Percentiles rank a stretch among this genome's conserved stretches.
Evolutionary conservation across 495 filamentous ascomycete genomes (phyloP).

Genomic region (Penicillium verhagenii): DNA sequence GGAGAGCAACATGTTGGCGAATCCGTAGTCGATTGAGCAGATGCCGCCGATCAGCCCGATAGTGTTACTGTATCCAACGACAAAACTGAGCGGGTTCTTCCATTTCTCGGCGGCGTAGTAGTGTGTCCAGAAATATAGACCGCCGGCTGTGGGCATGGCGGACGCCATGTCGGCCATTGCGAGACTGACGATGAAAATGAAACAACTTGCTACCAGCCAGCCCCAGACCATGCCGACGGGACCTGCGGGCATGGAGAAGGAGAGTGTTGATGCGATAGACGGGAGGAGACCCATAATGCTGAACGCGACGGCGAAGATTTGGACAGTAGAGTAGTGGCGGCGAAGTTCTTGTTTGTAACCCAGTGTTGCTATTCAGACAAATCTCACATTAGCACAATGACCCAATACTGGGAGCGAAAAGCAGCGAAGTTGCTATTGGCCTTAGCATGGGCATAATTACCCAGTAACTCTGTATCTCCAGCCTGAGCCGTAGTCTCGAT

Average conservation of each 20-base stretch:
- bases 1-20: slow-evolving; percentile 53
- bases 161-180: slow-evolving; percentile 59
- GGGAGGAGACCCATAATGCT: slow-evolving; percentile 73
- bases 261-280: slow-evolving; percentile 64
- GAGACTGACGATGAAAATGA: not conserved
- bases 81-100: slow-evolving; percentile 63
- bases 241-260: slow-evolving; percentile 65
- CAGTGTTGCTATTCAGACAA: slow-evolving; percentile 32
- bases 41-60: slow-evolving; percentile 64
- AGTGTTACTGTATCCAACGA: slow-evolving; percentile 73
- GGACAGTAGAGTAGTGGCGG: slow-evolving; percentile 62
- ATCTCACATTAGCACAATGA: slow-evolving; percentile 9
- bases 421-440: no score
- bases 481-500: slow-evolving; percentile 6
- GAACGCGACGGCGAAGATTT: slow-evolving; percentile 71
- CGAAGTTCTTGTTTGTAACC: slow-evolving; percentile 72
- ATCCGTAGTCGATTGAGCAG: slow-evolving; percentile 58
- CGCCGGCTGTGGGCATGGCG: slow-evolving; percentile 69
- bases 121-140: slow-evolving; percentile 72
- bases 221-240: slow-evolving; percentile 70
- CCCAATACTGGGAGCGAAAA: not conserved
- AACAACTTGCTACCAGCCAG: slow-evolving; percentile 16
- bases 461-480: slow-evolving; percentile 34
- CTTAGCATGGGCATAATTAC: slow-evolving; percentile 9
- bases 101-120: slow-evolving; percentile 60